Evolutionary conservation across 805 yeast species (phyloP).

Genomic region (Yamadazyma endophytica): DNA sequence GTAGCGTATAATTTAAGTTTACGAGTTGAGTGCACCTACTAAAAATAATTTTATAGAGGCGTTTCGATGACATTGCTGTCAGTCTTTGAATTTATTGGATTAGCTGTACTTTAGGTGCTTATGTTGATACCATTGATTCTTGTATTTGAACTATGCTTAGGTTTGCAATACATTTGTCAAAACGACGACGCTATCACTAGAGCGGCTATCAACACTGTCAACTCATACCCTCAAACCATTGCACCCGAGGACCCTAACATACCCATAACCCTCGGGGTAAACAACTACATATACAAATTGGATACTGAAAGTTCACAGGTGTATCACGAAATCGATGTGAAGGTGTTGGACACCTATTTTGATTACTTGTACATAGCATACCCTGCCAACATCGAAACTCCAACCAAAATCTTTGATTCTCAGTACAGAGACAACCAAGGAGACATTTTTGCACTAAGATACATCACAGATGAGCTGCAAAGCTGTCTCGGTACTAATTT

Average conservation of each 20-base stretch:
- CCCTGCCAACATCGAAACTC: conserved; percentile 4
- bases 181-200: neutral
- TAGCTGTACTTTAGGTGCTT: too few relatives aligned
- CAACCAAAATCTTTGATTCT: conserved; percentile 1
- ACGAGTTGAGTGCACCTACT: too few relatives aligned
- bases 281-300: conserved; percentile 8
- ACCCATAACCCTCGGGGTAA: conserved; percentile 9
- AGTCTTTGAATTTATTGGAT: too few relatives aligned
- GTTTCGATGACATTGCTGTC: too few relatives aligned
- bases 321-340: conserved; percentile 9
- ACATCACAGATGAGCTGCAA: conserved; percentile 3
- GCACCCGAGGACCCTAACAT: conserved; percentile 5
- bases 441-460: conserved; percentile 6
- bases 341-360: conserved; percentile 6
- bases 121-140: too few relatives aligned
- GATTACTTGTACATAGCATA: conserved; percentile 8
- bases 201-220: conserved; percentile 4
- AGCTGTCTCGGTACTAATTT: conserved; percentile 9
- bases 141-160: too few relatives aligned
- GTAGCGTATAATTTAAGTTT: too few relatives aligned
- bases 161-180: conserved; percentile 2
- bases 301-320: neutral
- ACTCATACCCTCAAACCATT: conserved; percentile 9
- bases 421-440: conserved; percentile 6
- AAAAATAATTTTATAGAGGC: too few relatives aligned